Conservation (phyloP, 148 eudicot genomes). For the Euryodendron excelsum region DNA sequence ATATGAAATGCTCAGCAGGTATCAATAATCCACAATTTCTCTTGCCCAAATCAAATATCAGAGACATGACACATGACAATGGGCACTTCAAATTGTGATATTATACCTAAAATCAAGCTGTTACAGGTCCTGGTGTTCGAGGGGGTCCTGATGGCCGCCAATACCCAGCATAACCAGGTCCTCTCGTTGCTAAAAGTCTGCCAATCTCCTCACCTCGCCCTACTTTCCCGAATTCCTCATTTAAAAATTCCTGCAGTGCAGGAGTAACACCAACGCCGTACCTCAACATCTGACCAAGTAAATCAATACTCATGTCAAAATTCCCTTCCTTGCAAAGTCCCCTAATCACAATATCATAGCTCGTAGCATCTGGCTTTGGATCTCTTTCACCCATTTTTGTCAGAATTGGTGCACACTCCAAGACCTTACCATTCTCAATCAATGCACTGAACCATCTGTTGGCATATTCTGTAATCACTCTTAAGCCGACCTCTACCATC, state of each 20-base stretch:
- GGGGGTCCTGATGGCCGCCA: slow-evolving; percentile 25
- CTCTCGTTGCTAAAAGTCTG: slow-evolving; percentile 43
- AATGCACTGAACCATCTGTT: slow-evolving; percentile 64
- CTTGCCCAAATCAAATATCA: background rate
- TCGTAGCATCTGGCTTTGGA: slow-evolving; percentile 68
- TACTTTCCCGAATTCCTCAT: slow-evolving; percentile 53
- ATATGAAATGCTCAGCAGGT: too few relatives aligned
- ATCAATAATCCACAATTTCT: background rate
- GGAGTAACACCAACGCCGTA: slow-evolving; percentile 52
- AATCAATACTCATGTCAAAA: slow-evolving; percentile 33
- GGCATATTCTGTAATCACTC: slow-evolving; percentile 77
- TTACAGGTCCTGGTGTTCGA: slow-evolving; percentile 12
- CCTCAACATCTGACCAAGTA: slow-evolving; percentile 50
- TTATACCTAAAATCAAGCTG: slow-evolving; percentile 4
- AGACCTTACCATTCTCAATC: slow-evolving; percentile 54
- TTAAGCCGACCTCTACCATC: slow-evolving; percentile 73
- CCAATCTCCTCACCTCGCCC: slow-evolving; percentile 63
- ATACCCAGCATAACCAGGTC: slow-evolving; percentile 31
- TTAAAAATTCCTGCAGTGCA: slow-evolving; percentile 40
- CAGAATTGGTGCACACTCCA: slow-evolving; percentile 56
- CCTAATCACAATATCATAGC: slow-evolving; percentile 74
- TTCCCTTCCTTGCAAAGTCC: slow-evolving; percentile 50
- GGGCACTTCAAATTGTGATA: background rate
- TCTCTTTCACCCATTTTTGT: slow-evolving; percentile 70
- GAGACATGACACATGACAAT: background rate